Evolutionary conservation across 176 grass and related monocot genomes (phyloP).

Genomic region (Tillandsia fasciculata): DNA sequence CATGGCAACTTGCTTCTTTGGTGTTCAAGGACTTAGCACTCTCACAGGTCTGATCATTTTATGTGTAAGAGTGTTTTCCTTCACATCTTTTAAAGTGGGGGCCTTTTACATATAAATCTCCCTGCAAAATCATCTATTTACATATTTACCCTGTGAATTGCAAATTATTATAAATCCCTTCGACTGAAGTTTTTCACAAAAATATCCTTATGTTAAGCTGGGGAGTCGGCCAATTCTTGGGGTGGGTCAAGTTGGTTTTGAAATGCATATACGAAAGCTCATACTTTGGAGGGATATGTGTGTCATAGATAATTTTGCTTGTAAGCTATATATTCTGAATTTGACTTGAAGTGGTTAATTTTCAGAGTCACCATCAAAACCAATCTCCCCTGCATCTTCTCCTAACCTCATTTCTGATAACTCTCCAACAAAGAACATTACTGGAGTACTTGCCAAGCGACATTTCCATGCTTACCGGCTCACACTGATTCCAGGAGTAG

Average conservation of each 20-base stretch:
- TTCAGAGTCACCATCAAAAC: conserved; percentile 47
- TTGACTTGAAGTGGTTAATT: not conserved
- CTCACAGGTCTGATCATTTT: conserved; percentile 43
- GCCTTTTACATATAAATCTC: not conserved
- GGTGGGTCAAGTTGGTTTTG: too few relatives aligned
- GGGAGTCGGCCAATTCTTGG: too few relatives aligned
- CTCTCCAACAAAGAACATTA: conserved; percentile 36
- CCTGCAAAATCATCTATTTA: too few relatives aligned
- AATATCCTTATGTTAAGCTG: too few relatives aligned
- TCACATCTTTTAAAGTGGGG: not conserved
- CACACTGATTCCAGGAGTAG: conserved; percentile 74
- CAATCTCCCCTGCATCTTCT: conserved; percentile 45
- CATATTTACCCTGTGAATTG: too few relatives aligned
- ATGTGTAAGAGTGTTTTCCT: conserved; percentile 14
- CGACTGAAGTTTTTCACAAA: too few relatives aligned
- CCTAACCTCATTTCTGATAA: conserved; percentile 39
- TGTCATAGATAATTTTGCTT: not conserved
- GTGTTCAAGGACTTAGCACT: conserved; percentile 65
- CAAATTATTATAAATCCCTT: too few relatives aligned
- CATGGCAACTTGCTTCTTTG: conserved; percentile 85
- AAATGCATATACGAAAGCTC: too few relatives aligned
- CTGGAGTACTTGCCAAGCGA: conserved; percentile 27
- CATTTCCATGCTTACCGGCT: conserved; percentile 39
- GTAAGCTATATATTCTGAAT: too few relatives aligned
- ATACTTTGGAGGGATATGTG: too few relatives aligned